These are phyloP conservation scores for Aristolochia contorta DNA, from an alignment of 164 flowering plant species.

Conservation along the genomic window DNA sequence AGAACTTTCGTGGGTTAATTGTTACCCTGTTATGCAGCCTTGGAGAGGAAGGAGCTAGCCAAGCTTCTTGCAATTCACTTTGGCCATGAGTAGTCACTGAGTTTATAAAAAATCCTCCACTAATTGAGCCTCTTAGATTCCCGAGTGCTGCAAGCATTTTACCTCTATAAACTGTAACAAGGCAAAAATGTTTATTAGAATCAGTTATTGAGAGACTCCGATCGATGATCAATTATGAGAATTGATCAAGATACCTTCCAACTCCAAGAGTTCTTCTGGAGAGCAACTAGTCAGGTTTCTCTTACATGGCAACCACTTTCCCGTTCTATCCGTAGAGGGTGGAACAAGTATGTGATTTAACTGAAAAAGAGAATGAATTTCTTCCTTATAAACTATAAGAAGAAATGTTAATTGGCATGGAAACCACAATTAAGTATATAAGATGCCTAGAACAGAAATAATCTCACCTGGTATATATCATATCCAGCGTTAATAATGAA, in stretches of 20 bases:
- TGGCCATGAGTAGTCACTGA: conserved; percentile 98
- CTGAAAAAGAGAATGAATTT: conserved; percentile 22
- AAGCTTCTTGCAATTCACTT: conserved; percentile 80
- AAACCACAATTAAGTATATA: too few species aligned
- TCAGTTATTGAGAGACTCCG: not conserved
- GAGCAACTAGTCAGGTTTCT: conserved; percentile 42
- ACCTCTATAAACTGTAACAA: conserved; percentile 46
- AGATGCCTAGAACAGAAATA: too few species aligned
- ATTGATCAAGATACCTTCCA: conserved; percentile 42
- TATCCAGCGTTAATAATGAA: conserved; percentile 87
- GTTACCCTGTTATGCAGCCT: conserved; percentile 64
- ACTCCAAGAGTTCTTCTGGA: conserved; percentile 27
- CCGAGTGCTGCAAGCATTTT: conserved; percentile 59
- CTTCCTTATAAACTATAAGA: too few species aligned
- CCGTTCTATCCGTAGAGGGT: conserved; percentile 59
- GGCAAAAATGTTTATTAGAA: not conserved
- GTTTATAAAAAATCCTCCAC: conserved; percentile 73
- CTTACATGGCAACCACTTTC: conserved; percentile 69
- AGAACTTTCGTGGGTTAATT: too few species aligned
- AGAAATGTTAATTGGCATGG: too few species aligned
- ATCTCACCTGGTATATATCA: conserved; percentile 23
- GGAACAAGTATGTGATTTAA: conserved; percentile 74
- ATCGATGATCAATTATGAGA: not conserved
- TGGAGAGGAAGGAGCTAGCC: conserved; percentile 76
- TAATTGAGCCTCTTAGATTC: conserved; percentile 29